A percentile compares a stretch with the other conserved stretches of the same genome.
Conservation (phyloP, 2,329 filamentous ascomycete species). For the Acephala macrosclerotiorum region DNA sequence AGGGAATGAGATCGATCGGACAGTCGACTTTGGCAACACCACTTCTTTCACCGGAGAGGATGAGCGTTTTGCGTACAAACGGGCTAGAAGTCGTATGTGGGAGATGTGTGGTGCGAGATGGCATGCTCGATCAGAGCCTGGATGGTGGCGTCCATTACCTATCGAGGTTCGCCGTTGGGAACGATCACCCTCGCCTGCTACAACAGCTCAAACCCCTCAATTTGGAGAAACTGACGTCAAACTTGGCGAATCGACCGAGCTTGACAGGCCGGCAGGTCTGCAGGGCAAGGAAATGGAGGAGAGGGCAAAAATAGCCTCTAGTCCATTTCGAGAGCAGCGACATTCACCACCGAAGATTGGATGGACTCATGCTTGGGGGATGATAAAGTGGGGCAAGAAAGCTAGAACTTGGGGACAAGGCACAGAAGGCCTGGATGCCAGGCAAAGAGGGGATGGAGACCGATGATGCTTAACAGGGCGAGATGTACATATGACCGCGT, state of each 20-base stretch:
- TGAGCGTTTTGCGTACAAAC: conserved; percentile 81
- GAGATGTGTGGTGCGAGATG: conserved; percentile 78
- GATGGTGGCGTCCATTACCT: conserved; percentile 75
- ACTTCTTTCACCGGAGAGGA: conserved; percentile 80
- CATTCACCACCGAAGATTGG: conserved; percentile 58
- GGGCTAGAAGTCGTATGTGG: conserved; percentile 80
- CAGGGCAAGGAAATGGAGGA: conserved; percentile 37
- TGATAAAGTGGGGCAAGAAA: conserved; percentile 58
- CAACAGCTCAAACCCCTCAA: not conserved
- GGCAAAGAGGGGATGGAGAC: conserved; percentile 25
- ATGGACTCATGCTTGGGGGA: conserved; percentile 61
- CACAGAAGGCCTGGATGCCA: conserved; percentile 48
- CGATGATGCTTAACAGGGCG: not conserved
- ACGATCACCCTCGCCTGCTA: conserved; percentile 20
- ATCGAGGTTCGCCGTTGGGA: conserved; percentile 74
- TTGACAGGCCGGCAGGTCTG: conserved; percentile 54
- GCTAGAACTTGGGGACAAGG: conserved; percentile 59
- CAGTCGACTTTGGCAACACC: conserved; percentile 69
- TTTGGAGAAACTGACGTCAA: conserved; percentile 45
- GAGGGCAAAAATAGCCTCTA: conserved; percentile 33
- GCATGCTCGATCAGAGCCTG: conserved; percentile 67
- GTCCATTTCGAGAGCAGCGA: conserved; percentile 46
- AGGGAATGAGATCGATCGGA: conserved; percentile 48
- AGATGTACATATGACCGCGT: not conserved
- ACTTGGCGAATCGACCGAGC: conserved; percentile 50